Conservation (phyloP, 2,329 filamentous ascomycete genomes). For the Sclerotinia nivalis region DNA sequence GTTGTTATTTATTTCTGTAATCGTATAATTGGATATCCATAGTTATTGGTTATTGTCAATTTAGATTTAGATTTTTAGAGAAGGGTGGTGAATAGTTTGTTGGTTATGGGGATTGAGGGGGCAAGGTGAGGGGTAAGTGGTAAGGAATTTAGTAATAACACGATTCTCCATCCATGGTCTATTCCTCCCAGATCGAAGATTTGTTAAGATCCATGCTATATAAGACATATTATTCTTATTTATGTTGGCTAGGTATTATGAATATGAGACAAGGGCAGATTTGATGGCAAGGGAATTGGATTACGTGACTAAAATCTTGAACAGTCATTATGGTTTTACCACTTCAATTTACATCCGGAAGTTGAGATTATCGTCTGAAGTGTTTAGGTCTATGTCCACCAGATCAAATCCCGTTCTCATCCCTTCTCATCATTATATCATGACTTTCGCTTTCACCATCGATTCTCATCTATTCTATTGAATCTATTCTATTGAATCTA, state of each 20-base stretch:
- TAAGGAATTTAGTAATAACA: too few species aligned
- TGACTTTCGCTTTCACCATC: not conserved
- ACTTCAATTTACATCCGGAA: not conserved
- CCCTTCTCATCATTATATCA: not conserved
- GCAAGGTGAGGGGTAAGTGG: too few species aligned
- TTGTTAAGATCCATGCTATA: not conserved
- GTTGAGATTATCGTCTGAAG: not conserved
- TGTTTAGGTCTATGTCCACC: too few species aligned
- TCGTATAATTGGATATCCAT: too few species aligned
- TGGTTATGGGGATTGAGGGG: too few species aligned
- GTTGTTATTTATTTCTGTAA: too few species aligned
- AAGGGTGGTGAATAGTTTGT: too few species aligned
- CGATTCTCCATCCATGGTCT: not conserved
- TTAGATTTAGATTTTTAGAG: too few species aligned
- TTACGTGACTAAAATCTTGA: not conserved
- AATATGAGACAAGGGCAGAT: not conserved
- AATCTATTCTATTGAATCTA: too few species aligned
- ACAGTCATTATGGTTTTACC: not conserved
- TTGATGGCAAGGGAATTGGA: not conserved
- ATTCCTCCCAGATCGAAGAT: not conserved
- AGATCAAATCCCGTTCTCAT: too few species aligned
- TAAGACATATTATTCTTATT: not conserved
- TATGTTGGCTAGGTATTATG: not conserved
- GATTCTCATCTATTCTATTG: too few species aligned
- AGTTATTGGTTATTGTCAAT: too few species aligned